Conservation (phyloP, 495 filamentous ascomycete species). For the Penicillium canariense region DNA sequence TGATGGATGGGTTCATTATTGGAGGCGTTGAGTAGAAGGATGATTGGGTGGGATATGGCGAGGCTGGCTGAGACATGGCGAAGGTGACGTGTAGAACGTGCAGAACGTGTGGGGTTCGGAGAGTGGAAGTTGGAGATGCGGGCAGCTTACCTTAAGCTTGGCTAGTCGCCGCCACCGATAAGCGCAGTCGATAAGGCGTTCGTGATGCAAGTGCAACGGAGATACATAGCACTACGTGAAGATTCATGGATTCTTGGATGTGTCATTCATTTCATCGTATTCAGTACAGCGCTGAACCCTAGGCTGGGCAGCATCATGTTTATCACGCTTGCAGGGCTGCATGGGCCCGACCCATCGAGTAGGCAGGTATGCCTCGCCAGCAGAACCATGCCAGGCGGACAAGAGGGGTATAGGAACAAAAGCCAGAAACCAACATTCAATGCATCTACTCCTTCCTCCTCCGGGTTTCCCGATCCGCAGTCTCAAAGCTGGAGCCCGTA, state of each 20-base stretch:
- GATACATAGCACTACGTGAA: too few relatives aligned
- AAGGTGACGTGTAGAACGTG: not conserved
- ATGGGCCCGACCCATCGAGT: not conserved
- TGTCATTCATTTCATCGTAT: slow-evolving; percentile 1
- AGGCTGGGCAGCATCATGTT: not conserved
- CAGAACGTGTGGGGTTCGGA: slow-evolving; percentile 10
- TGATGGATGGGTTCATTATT: slow-evolving; percentile 33
- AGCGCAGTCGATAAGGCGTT: not conserved
- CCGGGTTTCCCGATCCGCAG: slow-evolving; percentile 59
- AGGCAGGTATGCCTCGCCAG: not conserved
- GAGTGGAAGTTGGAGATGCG: slow-evolving; percentile 17
- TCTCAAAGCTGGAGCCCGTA: slow-evolving; percentile 46
- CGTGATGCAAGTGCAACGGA: not conserved
- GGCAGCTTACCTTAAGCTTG: slow-evolving; percentile 15
- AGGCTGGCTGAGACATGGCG: slow-evolving; percentile 31
- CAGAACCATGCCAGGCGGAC: not conserved
- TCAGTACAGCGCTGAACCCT: not conserved
- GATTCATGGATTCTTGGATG: too few relatives aligned
- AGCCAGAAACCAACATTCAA: not conserved
- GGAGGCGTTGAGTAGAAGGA: slow-evolving; percentile 24
- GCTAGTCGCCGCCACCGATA: slow-evolving; percentile 3
- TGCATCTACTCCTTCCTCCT: slow-evolving; percentile 54
- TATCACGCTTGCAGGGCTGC: too few relatives aligned
- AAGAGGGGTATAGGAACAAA: not conserved
- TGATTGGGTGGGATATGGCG: slow-evolving; percentile 21